Base-by-base conservation (phyloP, 345 rosid genomes). In the Brassica carinata region DNA sequence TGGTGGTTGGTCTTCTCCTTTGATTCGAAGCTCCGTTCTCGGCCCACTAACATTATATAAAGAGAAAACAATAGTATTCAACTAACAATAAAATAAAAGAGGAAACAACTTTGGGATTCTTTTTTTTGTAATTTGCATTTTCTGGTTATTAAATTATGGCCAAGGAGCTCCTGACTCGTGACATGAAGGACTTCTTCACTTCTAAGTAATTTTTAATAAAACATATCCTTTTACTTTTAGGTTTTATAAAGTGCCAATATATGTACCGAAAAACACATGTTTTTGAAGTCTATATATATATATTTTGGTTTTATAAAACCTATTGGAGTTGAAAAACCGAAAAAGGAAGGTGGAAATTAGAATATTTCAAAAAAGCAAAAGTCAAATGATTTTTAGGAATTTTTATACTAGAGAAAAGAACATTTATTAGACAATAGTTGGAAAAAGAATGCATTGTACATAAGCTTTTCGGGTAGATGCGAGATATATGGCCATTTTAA, bases 1-100 rank as follows among this genome's bases (percentile, higher is more conserved):
- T 75, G 72, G 80, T 80, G 15, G 83, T 70, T 80, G 72, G 72
- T 53, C 10, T 64, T 7, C 83, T 64, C 15, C 77, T 75, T 75
- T 71, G 83, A 80, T 82, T 83, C 29, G 19, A 77, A 84, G 84
- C 83, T 74, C 75, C 79, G 83, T 74, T 74, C 43, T 26, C 15
- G 0, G 74, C 64, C 77, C 74, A 73, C 74, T 69, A 43, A 43
- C 74, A 73, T 67, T 73, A 40, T 67, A 40, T 14, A 2, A 15
- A 13, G 15, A 57, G 18, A 58, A 29, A 26, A 53, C 79, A 64
- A n/a, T 63, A 36, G 0, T 77, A 51, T 48, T 77, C 59, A 64
- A 26, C 36, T 55, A 2, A 72, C 13, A n/a, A 36, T 13, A 10
- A 53, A 70, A 9, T 7, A 30, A 15, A 11, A 40, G 23, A 17